phyloP scores from a whole-genome alignment of 2,329 filamentous ascomycete genomes.

The Neofusicoccum ribis region DNA sequence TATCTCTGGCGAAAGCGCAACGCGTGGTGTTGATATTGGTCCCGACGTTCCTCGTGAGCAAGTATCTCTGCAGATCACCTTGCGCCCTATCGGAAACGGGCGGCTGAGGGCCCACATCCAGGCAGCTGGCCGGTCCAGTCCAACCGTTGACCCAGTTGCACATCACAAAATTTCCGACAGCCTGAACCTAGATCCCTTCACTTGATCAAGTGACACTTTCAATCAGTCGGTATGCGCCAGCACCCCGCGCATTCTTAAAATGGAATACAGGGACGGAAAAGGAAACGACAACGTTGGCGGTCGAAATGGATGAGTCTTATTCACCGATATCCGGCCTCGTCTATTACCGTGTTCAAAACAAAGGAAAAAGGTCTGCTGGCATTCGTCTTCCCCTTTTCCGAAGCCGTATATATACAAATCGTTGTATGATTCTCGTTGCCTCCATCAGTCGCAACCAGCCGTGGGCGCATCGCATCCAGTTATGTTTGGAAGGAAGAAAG shows the following conservation, averaged over 20 bases:
- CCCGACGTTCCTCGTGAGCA: constrained; percentile 4
- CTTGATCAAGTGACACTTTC: constrained; percentile 3
- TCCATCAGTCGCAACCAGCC: not conserved
- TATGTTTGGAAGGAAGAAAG: not conserved
- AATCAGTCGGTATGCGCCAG: not conserved
- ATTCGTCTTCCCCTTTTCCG: not conserved
- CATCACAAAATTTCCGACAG: constrained; percentile 1
- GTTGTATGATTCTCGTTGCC: constrained; percentile 14
- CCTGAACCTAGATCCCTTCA: not conserved
- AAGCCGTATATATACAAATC: constrained; percentile 15
- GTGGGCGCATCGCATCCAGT: not conserved
- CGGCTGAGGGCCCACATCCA: constrained; percentile 8
- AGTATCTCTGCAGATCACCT: constrained; percentile 6
- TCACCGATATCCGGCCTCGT: constrained; percentile 10
- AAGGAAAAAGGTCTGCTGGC: constrained; percentile 3
- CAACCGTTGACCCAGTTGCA: not conserved
- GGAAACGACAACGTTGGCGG: constrained; percentile 3
- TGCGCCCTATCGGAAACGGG: constrained; percentile 2
- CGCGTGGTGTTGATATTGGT: constrained; percentile 1
- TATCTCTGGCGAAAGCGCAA: not conserved
- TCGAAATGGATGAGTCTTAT: constrained; percentile 10
- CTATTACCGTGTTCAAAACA: constrained; percentile 14
- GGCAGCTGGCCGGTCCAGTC: not conserved
- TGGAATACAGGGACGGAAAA: not conserved
- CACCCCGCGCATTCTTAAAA: not conserved